A percentile compares a stretch with the other conserved stretches of the same genome.
phyloP scores from a whole-genome alignment of 2,329 filamentous ascomycete genomes.

The Alternaria gansuensis region DNA sequence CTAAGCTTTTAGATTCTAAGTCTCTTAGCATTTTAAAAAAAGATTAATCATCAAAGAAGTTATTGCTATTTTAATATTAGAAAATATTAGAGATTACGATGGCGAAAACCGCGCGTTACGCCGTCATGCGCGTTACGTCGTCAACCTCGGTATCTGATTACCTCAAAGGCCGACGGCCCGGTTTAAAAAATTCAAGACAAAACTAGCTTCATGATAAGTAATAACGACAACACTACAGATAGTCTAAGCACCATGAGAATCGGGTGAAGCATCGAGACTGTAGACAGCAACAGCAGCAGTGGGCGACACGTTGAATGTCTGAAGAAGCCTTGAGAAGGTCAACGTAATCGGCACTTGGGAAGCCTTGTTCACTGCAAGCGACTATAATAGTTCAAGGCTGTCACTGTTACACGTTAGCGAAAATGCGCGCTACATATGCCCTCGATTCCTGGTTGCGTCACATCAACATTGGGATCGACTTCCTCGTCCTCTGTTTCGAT shows the following conservation, averaged over 20 bases:
- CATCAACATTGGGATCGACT: conserved; percentile 22
- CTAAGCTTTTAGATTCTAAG: no score
- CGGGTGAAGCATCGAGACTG: background rate
- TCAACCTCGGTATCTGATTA: no score
- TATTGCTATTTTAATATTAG: no score
- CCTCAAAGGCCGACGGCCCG: no score
- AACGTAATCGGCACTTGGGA: conserved; percentile 34
- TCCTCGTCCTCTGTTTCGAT: conserved; percentile 23
- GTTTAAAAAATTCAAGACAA: no score
- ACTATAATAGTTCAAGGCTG: conserved; percentile 44
- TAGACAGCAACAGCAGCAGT: conserved; percentile 18
- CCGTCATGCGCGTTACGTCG: no score
- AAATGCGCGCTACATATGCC: background rate
- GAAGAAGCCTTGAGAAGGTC: conserved; percentile 33
- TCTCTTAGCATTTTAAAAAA: no score
- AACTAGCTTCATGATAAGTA: background rate
- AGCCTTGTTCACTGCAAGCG: conserved; percentile 28
- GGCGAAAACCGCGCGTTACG: no score
- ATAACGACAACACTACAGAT: background rate
- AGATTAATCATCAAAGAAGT: no score
- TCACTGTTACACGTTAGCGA: conserved; percentile 20
- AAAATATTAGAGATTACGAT: no score
- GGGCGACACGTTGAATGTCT: conserved; percentile 33
- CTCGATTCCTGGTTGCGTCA: conserved; percentile 42
- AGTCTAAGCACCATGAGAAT: background rate